These are phyloP conservation scores for Aspergillus aculeatinus DNA, from an alignment of 2,329 filamentous ascomycete genomes.

Conservation along the genomic window DNA sequence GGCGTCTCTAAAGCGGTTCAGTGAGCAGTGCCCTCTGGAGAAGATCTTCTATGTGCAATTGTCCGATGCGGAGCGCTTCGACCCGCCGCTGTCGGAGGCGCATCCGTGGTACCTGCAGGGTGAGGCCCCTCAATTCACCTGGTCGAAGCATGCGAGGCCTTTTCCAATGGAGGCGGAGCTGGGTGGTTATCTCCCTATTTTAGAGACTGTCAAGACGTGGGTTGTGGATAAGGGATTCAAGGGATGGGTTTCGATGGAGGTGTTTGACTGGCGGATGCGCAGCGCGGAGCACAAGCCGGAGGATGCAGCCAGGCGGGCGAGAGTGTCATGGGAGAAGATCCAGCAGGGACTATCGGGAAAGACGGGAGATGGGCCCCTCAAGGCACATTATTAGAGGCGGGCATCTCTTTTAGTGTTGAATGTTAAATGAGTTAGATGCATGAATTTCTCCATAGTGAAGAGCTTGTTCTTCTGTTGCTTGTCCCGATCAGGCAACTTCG, in stretches of 20 bases:
- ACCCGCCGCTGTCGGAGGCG: constrained; percentile 29
- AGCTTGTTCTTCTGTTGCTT: too few species aligned
- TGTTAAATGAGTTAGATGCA: background rate
- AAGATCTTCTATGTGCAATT: constrained; percentile 39
- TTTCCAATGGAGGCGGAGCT: constrained; percentile 32
- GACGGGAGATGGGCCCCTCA: background rate
- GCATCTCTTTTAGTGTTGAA: background rate
- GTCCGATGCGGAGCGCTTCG: constrained; percentile 36
- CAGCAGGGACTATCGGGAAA: constrained; percentile 5
- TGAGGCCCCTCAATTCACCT: constrained; percentile 30
- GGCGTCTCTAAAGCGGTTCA: constrained; percentile 25
- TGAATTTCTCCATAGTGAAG: background rate
- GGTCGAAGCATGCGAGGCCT: constrained; percentile 31
- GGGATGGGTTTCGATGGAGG: constrained; percentile 37
- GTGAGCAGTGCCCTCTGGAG: constrained; percentile 22
- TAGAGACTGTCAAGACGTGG: constrained; percentile 29
- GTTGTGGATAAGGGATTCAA: constrained; percentile 28
- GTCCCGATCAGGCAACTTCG: background rate
- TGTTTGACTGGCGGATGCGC: constrained; percentile 33
- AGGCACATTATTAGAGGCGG: background rate
- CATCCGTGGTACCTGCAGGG: constrained; percentile 33
- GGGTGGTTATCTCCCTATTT: constrained; percentile 30
- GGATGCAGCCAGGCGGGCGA: constrained; percentile 19
- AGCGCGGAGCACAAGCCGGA: constrained; percentile 15
- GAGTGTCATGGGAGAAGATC: constrained; percentile 22